A percentile compares a stretch with the other conserved stretches of the same genome.
These are phyloP conservation scores for Nannizziopsis barbatae DNA, from an alignment of 2,329 filamentous ascomycete genomes.

Conservation along the genomic window DNA sequence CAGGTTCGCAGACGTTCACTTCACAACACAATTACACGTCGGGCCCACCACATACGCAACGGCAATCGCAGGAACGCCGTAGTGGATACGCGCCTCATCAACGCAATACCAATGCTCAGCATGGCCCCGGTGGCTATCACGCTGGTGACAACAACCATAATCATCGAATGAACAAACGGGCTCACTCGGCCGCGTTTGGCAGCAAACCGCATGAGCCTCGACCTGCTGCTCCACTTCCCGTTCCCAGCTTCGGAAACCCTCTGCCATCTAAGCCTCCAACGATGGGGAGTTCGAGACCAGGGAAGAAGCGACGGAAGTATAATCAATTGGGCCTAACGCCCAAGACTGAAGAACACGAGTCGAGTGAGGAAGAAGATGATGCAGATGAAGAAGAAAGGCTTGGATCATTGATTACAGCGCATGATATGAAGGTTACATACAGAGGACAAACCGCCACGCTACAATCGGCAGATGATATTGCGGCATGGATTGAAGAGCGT, in stretches of 20 bases:
- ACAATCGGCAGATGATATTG: slow-evolving; percentile 54
- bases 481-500: slow-evolving; percentile 70
- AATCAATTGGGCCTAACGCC: slow-evolving; percentile 41
- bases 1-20: slow-evolving; percentile 23
- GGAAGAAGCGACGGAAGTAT: slow-evolving; percentile 33
- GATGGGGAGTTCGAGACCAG: slow-evolving; percentile 30
- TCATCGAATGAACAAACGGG: slow-evolving; percentile 25
- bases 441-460: slow-evolving; percentile 45
- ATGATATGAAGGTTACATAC: slow-evolving; percentile 43
- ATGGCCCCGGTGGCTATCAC: slow-evolving; percentile 15
- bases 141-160: slow-evolving; percentile 16
- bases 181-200: slow-evolving; percentile 19
- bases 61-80: slow-evolving; percentile 4
- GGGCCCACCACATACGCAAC: slow-evolving; percentile 25
- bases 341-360: slow-evolving; percentile 35
- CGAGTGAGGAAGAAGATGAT: slow-evolving; percentile 38
- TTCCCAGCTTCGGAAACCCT: slow-evolving; percentile 36
- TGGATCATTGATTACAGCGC: slow-evolving; percentile 20
- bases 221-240: slow-evolving; percentile 29
- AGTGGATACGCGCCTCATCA: slow-evolving; percentile 13
- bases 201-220: background rate
- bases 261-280: slow-evolving; percentile 34
- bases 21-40: slow-evolving; percentile 38
- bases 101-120: slow-evolving; percentile 17
- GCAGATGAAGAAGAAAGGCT: slow-evolving; percentile 37